Base-by-base conservation (phyloP, 495 filamentous ascomycete species). In the Penicillium bialowiezense region DNA sequence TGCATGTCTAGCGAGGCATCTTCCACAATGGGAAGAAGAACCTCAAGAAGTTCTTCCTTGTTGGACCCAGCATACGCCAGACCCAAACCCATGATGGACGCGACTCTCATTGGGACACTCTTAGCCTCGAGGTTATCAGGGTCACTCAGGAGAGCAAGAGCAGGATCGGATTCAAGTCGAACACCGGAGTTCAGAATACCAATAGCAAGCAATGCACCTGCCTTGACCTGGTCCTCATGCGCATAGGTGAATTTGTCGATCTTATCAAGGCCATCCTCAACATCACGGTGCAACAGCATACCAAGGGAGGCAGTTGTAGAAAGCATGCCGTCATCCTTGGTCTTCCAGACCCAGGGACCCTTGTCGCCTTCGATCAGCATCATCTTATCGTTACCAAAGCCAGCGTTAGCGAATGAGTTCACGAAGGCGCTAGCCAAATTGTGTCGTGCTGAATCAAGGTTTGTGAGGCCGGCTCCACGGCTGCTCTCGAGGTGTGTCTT, bases 401-500 rank as follows among this genome's bases (percentile, higher is more conserved):
- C 93, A 46, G 91, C 90, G 57, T 99, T 99, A 41, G 90, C 89
- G 61, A 99, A 97, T 1, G 83, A 87, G 64, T 99, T 99, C 41
- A 99, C 93, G 58, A 99, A 97, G 21, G 85, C 90, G 52, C 91
- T 92, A 7, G 93, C 91, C 46, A 99, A 78, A 58, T 97, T 99
- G 76, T 97, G 91, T 52, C 91, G 77, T 31, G 93, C 91, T 12
- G 92, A 97, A 68, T 97, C 93, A 26, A 95, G 82, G 61, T 96
- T 96, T 14, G 91, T 97, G 65, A 95, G 75, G 19, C 91, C 91
- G 19, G 90, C 88, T 38, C 91, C 91, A 39, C 93, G 82, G 50
- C 84, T 93, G 74, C 87, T 97, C 68, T 99, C 93, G 13, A 99
- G 78, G 67, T 99, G 95, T 50, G 90, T 95, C 77, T 99, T 99